Evolutionary conservation across 805 yeast genomes (phyloP).

Genomic region (Kodamaea hsintzibuensis): DNA sequence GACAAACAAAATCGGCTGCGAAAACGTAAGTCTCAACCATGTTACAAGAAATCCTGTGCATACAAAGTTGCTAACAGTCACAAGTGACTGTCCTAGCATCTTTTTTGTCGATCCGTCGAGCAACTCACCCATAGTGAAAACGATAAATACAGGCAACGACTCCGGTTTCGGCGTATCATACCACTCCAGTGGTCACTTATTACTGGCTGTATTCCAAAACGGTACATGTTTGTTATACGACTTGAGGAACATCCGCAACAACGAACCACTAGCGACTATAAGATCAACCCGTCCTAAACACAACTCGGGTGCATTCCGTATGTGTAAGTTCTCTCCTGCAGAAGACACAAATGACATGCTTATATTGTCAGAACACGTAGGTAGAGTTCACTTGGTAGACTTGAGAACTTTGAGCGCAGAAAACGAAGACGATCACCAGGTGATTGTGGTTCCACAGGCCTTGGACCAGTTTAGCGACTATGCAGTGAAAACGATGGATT

Average conservation of each 20-base stretch:
- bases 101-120: conserved; percentile 53
- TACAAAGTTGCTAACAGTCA: conserved; percentile 43
- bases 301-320: conserved; percentile 67
- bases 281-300: conserved; percentile 59
- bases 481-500: conserved; percentile 3
- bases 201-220: conserved; percentile 83
- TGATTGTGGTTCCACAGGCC: conserved; percentile 62
- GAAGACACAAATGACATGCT: conserved; percentile 72
- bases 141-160: conserved; percentile 55
- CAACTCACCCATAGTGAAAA: conserved; percentile 26
- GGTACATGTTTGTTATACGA: conserved; percentile 81
- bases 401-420: conserved; percentile 54
- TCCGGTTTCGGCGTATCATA: conserved; percentile 83
- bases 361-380: conserved; percentile 79
- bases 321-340: conserved; percentile 48
- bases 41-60: conserved; percentile 58
- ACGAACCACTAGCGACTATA: conserved; percentile 53
- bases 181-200: conserved; percentile 69
- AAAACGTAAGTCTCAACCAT: conserved; percentile 72
- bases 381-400: conserved; percentile 83
- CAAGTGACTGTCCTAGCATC: conserved; percentile 77
- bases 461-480: conserved; percentile 40
- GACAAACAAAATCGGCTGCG: conserved; percentile 44
- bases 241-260: conserved; percentile 51
- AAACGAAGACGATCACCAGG: conserved; percentile 62